A percentile compares a stretch with the other conserved stretches of the same genome.
Evolutionary conservation across 148 eudicot species (phyloP).

Genomic region (Linanthus parryae): DNA sequence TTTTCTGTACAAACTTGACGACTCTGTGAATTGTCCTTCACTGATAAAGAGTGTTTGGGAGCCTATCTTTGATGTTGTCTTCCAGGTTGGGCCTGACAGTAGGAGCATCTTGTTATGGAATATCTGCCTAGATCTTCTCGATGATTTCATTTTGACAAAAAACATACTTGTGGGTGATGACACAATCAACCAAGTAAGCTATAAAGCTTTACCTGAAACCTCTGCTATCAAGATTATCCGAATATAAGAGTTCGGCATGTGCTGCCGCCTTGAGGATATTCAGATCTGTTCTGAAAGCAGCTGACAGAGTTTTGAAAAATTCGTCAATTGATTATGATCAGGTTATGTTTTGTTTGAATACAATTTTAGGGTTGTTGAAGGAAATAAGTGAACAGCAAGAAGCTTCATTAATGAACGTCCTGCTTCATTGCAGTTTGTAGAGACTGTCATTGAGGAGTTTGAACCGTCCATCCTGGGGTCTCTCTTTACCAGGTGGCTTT

Average conservation of each 20-base stretch:
- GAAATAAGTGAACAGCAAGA: constrained; percentile 38
- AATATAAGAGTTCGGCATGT: constrained; percentile 23
- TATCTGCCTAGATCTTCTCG: constrained; percentile 52
- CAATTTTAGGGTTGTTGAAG: constrained; percentile 36
- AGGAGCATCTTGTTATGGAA: constrained; percentile 48
- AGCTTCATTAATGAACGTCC: constrained; percentile 17
- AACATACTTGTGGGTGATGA: constrained; percentile 13
- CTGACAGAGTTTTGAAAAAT: constrained; percentile 27
- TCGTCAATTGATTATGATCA: constrained; percentile 35
- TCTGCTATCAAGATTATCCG: constrained; percentile 31
- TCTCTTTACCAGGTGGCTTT: constrained; percentile 56
- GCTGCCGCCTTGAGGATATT: constrained; percentile 45
- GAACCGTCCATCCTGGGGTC: constrained; percentile 59
- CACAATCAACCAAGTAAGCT: constrained; percentile 21
- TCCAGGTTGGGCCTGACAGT: constrained; percentile 36
- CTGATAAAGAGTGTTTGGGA: constrained; percentile 48
- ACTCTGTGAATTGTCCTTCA: constrained; percentile 40
- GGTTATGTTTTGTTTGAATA: constrained; percentile 43
- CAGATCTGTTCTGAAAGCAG: constrained; percentile 49
- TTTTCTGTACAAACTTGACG: constrained; percentile 71
- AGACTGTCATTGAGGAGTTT: constrained; percentile 45
- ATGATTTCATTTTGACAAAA: constrained; percentile 40
- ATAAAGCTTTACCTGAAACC: constrained; percentile 31
- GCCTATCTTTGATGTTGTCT: constrained; percentile 55
- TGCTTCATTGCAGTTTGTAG: constrained; percentile 32